phyloP scores from a whole-genome alignment of 768 basidiomycete species.

The Tephrocybe sp. region DNA sequence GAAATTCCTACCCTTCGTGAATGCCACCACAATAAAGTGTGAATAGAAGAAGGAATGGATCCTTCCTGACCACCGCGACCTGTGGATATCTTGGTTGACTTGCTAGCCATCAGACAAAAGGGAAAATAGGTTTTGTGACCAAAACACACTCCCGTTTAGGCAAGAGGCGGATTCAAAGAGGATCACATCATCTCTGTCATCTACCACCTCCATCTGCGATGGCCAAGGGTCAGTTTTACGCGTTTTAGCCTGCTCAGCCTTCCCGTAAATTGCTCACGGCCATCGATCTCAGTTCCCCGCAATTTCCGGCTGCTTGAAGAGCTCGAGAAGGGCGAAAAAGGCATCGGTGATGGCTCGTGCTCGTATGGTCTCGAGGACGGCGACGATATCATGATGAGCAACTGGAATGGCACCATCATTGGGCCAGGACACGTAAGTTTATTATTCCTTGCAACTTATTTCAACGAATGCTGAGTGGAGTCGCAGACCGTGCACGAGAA shows the following conservation, averaged over 20 bases:
- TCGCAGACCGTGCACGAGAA: constrained; percentile 99
- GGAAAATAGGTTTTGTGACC: too few species aligned
- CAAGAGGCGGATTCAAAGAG: not conserved
- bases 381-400: constrained; percentile 96
- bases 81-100: too few species aligned
- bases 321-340: constrained; percentile 99
- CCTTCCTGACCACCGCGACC: too few species aligned
- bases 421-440: constrained; percentile 91
- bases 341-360: constrained; percentile 96
- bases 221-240: constrained; percentile 47
- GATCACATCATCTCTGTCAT: not conserved
- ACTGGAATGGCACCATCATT: constrained; percentile 99
- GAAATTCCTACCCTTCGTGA: too few species aligned
- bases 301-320: constrained; percentile 97
- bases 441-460: too few species aligned
- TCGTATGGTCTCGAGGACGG: constrained; percentile 95
- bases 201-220: constrained; percentile 28
- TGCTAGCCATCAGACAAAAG: too few species aligned
- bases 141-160: not conserved
- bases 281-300: constrained; percentile 69
- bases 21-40: too few species aligned
- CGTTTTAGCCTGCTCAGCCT: not conserved
- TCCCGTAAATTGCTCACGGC: not conserved
- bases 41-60: too few species aligned
- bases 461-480: too few species aligned